Percentiles rank a stretch among this genome's conserved stretches.
Evolutionary conservation across 352 stramenopile genomes (phyloP).

Genomic region (Lagenidium giganteum): DNA sequence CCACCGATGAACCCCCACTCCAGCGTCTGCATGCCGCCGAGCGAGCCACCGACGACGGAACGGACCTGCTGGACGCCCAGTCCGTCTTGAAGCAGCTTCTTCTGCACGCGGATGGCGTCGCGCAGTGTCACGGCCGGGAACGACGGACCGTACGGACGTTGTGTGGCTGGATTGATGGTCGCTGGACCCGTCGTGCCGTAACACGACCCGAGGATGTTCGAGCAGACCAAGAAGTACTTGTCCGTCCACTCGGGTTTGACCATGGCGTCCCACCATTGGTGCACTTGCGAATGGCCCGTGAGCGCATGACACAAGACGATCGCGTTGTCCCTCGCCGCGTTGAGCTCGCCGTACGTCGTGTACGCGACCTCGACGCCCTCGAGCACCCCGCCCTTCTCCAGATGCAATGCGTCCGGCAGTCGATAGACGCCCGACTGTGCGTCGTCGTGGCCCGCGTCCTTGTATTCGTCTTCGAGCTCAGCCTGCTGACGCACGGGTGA

Average conservation of each 20-base stretch:
- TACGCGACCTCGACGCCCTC: conserved; percentile 85
- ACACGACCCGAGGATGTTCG: conserved; percentile 94
- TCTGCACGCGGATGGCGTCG: conserved; percentile 90
- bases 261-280: conserved; percentile 93
- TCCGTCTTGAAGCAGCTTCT: conserved; percentile 85
- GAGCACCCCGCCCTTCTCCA: conserved; percentile 69
- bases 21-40: conserved; percentile 97
- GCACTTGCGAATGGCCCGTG: conserved; percentile 91
- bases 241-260: conserved; percentile 93
- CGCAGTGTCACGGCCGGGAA: conserved; percentile 92
- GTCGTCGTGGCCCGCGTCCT: conserved; percentile 35
- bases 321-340: conserved; percentile 84
- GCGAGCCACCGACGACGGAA: conserved; percentile 93
- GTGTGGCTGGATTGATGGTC: conserved; percentile 72
- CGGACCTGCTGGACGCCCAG: conserved; percentile 83
- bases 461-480: conserved; percentile 58
- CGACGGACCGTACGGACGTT: conserved; percentile 71
- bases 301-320: conserved; percentile 94
- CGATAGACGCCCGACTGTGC: conserved; percentile 37
- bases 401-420: conserved; percentile 29
- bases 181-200: conserved; percentile 91
- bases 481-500: conserved; percentile 4
- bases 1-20: conserved; percentile 91
- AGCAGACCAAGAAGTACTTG: conserved; percentile 96
- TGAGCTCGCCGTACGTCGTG: conserved; percentile 92